A percentile compares a stretch with the other conserved stretches of the same genome.
phyloP scores from a whole-genome alignment of 2,329 filamentous ascomycete genomes.

The Orbilia ellipsospora region DNA sequence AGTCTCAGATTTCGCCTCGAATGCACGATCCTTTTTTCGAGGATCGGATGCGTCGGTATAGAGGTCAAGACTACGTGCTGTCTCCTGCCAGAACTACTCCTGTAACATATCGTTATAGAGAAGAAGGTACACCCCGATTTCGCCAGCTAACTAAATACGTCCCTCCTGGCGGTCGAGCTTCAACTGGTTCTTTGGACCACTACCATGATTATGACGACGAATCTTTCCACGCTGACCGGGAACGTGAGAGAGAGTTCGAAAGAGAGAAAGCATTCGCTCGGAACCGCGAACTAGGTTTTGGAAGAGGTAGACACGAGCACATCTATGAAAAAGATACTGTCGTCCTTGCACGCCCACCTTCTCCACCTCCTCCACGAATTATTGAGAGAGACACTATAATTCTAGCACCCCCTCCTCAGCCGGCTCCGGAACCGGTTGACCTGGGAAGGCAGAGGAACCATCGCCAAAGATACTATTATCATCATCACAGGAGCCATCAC shows the following conservation, averaged over 20 bases:
- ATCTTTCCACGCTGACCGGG: conserved; percentile 49
- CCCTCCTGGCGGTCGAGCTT: conserved; percentile 41
- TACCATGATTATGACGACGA: conserved; percentile 50
- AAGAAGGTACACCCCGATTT: conserved; percentile 48
- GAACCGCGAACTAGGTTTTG: conserved; percentile 33
- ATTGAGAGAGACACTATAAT: conserved; percentile 55
- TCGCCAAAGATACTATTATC: conserved; percentile 50
- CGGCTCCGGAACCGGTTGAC: conserved; percentile 23
- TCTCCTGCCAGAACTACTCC: conserved; percentile 30
- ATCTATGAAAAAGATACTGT: conserved; percentile 53
- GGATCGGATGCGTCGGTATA: conserved; percentile 53
- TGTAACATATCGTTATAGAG: conserved; percentile 44
- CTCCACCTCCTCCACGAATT: conserved; percentile 50
- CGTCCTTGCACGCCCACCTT: conserved; percentile 46
- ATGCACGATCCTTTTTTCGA: conserved; percentile 53
- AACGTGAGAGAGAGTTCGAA: conserved; percentile 49
- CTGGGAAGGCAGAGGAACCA: conserved; percentile 47
- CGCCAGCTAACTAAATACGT: conserved; percentile 47
- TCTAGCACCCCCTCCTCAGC: conserved; percentile 48
- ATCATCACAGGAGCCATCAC: conserved; percentile 53
- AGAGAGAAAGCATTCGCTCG: conserved; percentile 38
- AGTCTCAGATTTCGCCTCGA: conserved; percentile 48
- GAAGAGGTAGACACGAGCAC: conserved; percentile 52
- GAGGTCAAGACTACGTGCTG: conserved; percentile 49
- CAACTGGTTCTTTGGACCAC: conserved; percentile 48